A percentile compares a stretch with the other conserved stretches of the same genome.
Evolutionary conservation across 805 yeast genomes (phyloP).

Genomic region (Pachysolen tannophilus): DNA sequence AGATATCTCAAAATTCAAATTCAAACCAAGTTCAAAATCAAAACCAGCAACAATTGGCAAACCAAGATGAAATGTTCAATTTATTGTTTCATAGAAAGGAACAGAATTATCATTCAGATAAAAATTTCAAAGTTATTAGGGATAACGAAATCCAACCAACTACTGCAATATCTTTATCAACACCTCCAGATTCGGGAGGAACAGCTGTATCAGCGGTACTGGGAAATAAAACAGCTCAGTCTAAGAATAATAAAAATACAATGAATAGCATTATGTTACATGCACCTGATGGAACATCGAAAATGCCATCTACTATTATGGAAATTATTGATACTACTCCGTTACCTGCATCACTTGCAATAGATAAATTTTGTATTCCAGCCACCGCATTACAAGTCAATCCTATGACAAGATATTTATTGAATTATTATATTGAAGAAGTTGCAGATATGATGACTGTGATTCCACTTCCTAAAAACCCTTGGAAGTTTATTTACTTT

Average conservation of each 20-base stretch:
- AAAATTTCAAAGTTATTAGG: slow-evolving; percentile 3
- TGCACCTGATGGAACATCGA: slow-evolving; percentile 28
- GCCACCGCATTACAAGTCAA: slow-evolving; percentile 54
- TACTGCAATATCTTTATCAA: slow-evolving; percentile 27
- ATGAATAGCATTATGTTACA: slow-evolving; percentile 33
- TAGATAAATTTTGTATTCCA: slow-evolving; percentile 38
- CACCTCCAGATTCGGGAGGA: slow-evolving; percentile 23
- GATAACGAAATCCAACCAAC: slow-evolving; percentile 19
- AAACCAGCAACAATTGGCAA: slow-evolving; percentile 9
- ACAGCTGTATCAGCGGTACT: slow-evolving; percentile 11
- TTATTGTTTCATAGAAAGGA: slow-evolving; percentile 41
- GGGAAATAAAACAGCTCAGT: not conserved
- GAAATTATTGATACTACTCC: slow-evolving; percentile 35
- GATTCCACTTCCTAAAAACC: slow-evolving; percentile 62
- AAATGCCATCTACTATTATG: slow-evolving; percentile 51
- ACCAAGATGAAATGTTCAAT: slow-evolving; percentile 40
- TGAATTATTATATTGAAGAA: slow-evolving; percentile 63
- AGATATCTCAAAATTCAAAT: not conserved
- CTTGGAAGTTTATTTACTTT: slow-evolving; percentile 83
- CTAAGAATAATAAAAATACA: slow-evolving; percentile 8
- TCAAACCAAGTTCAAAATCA: not conserved
- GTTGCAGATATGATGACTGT: slow-evolving; percentile 74
- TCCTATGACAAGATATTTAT: slow-evolving; percentile 63
- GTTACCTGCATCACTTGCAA: slow-evolving; percentile 34
- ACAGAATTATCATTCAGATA: slow-evolving; percentile 5